Conservation (phyloP, 768 basidiomycete genomes). For the Saitozyma podzolica region DNA sequence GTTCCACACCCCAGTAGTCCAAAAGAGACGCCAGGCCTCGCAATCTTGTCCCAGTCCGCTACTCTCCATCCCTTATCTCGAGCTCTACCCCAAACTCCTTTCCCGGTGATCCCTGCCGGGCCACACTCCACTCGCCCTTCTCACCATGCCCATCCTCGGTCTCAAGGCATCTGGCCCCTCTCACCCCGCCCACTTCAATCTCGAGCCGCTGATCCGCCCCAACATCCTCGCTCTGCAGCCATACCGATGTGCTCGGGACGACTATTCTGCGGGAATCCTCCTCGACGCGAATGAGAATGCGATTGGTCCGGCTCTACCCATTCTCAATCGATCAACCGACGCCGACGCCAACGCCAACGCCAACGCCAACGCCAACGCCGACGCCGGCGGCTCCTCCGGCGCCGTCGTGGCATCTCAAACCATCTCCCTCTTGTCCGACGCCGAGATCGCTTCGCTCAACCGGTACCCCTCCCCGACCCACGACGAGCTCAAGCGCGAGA, state of each 20-base stretch:
- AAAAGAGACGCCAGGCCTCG: too few relatives aligned
- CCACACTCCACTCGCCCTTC: background rate
- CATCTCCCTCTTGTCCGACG: constrained; percentile 22
- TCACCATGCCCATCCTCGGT: constrained; percentile 52
- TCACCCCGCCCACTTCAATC: constrained; percentile 77
- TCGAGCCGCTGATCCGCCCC: constrained; percentile 81
- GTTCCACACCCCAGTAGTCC: too few relatives aligned
- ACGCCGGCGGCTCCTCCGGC: background rate
- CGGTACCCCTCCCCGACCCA: constrained; percentile 94
- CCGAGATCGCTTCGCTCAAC: constrained; percentile 58
- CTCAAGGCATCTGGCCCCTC: constrained; percentile 47
- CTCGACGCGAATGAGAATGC: constrained; percentile 98
- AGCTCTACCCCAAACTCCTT: background rate
- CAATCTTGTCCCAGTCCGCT: background rate
- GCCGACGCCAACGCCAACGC: background rate
- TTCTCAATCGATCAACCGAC: constrained; percentile 5
- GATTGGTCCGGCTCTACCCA: constrained; percentile 75
- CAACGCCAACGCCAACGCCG: background rate
- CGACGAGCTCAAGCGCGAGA: constrained; percentile 69
- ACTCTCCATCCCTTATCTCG: background rate
- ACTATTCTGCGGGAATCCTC: constrained; percentile 86
- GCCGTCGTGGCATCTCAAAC: constrained; percentile 12
- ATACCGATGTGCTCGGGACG: constrained; percentile 93
- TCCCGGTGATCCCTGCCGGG: too few relatives aligned
- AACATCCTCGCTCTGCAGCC: constrained; percentile 90